Conservation (phyloP, 208 protist species). For the Leishmania tropica region DNA sequence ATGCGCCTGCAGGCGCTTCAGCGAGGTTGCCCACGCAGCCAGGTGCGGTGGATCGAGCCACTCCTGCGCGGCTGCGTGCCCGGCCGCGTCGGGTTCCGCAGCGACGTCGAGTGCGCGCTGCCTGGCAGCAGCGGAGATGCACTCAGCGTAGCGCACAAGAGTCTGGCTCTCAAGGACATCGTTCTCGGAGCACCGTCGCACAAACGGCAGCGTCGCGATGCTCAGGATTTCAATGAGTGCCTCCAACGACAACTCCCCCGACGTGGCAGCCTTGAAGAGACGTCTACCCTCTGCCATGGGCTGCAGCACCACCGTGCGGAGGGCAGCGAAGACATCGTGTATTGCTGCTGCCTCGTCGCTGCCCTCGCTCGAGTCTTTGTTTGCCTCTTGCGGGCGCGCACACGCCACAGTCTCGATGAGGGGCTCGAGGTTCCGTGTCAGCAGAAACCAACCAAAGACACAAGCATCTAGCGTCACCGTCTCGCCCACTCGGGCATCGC, state of each 20-base stretch:
- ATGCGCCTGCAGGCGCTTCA: conserved; percentile 5
- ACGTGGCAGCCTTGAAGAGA: not conserved
- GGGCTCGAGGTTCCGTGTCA: conserved; percentile 34
- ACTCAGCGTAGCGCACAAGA: conserved; percentile 8
- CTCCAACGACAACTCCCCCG: conserved; percentile 24
- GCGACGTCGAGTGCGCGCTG: conserved; percentile 5
- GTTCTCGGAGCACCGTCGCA: conserved; percentile 9
- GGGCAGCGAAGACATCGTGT: conserved; percentile 23
- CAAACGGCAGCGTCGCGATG: conserved; percentile 20
- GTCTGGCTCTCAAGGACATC: not conserved
- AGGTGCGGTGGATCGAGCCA: conserved; percentile 35
- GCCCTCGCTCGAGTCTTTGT: not conserved
- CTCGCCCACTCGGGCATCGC: conserved; percentile 38
- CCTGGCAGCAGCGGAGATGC: conserved; percentile 10
- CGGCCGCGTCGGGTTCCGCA: not conserved
- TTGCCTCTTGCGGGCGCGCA: not conserved
- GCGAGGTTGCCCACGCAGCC: conserved; percentile 16
- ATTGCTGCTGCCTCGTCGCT: conserved; percentile 18
- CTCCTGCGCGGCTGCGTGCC: conserved; percentile 4
- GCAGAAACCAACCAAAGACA: conserved; percentile 51
- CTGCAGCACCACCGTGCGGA: conserved; percentile 25
- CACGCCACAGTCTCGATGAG: conserved; percentile 27
- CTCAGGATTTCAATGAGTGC: conserved; percentile 31
- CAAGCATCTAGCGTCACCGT: conserved; percentile 64
- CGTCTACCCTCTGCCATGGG: not conserved